These are phyloP conservation scores for Simplicillium sp. DNA, from an alignment of 2,329 filamentous ascomycete genomes.

Conservation along the genomic window DNA sequence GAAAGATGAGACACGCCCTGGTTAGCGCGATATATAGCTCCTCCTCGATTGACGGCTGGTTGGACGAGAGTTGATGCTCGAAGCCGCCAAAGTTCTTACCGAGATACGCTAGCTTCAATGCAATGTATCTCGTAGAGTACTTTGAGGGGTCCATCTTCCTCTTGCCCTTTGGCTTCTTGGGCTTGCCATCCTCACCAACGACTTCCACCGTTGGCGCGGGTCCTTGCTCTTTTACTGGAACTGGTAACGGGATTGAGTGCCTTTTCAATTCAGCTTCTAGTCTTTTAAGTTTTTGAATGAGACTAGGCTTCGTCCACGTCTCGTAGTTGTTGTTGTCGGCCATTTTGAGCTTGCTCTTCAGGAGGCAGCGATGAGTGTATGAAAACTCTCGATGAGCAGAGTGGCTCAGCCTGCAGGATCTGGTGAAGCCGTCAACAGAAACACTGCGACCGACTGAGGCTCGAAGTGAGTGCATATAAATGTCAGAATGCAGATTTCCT, in stretches of 20 bases:
- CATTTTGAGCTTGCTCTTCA: conserved; percentile 15
- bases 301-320: conserved; percentile 57
- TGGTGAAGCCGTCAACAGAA: conserved; percentile 12
- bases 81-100: conserved; percentile 89
- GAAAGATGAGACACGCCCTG: conserved; percentile 73
- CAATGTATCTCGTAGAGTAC: conserved; percentile 77
- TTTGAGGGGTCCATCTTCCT: conserved; percentile 64
- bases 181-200: conserved; percentile 6
- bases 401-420: conserved; percentile 4
- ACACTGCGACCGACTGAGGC: conserved; percentile 14
- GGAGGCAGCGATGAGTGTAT: neutral
- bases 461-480: conserved; percentile 8
- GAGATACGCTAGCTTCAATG: conserved; percentile 88
- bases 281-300: conserved; percentile 57
- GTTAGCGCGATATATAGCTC: conserved; percentile 86
- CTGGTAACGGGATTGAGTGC: conserved; percentile 22
- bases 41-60: conserved; percentile 79
- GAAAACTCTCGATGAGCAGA: neutral
- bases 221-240: conserved; percentile 3
- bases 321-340: conserved; percentile 40
- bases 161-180: conserved; percentile 31
- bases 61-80: conserved; percentile 70
- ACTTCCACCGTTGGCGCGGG: conserved; percentile 1
- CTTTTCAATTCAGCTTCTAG: conserved; percentile 57
- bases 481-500: conserved; percentile 1